phyloP scores from a whole-genome alignment of 2,329 filamentous ascomycete species.

The Clarireedia paspali region DNA sequence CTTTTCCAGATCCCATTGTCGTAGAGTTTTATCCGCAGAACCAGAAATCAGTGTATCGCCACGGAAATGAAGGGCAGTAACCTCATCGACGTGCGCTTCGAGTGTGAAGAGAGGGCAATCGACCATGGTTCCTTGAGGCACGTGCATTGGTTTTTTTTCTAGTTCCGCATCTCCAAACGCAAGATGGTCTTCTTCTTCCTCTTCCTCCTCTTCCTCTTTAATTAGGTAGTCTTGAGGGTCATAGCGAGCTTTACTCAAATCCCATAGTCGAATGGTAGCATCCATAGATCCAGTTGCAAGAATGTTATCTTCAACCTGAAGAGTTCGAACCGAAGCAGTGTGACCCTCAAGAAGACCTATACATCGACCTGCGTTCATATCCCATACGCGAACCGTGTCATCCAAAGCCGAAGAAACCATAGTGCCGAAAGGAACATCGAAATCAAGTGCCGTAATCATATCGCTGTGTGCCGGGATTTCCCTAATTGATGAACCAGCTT shows the following conservation, averaged over 20 bases:
- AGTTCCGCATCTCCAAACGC: constrained; percentile 67
- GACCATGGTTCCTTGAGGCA: constrained; percentile 71
- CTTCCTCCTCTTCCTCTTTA: constrained; percentile 49
- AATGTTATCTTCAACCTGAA: constrained; percentile 94
- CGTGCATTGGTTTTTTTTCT: constrained; percentile 60
- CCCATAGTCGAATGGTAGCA: constrained; percentile 90
- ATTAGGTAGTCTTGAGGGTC: constrained; percentile 50
- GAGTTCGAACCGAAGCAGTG: constrained; percentile 81
- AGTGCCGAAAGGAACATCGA: constrained; percentile 94
- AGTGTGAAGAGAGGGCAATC: constrained; percentile 87
- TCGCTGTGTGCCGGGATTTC: constrained; percentile 87
- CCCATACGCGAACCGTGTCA: constrained; percentile 93
- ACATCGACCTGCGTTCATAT: constrained; percentile 86
- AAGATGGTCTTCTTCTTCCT: constrained; percentile 56
- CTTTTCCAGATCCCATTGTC: constrained; percentile 96
- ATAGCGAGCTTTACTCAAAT: constrained; percentile 82
- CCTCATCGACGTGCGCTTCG: constrained; percentile 84
- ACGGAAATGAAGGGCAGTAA: constrained; percentile 87
- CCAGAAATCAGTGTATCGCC: constrained; percentile 89
- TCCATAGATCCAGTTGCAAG: constrained; percentile 92
- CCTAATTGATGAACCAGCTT: constrained; percentile 79
- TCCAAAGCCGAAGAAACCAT: constrained; percentile 89
- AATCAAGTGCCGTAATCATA: constrained; percentile 82
- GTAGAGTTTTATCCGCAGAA: constrained; percentile 91
- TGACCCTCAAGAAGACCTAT: constrained; percentile 90